Evolutionary conservation across 495 filamentous ascomycete species (phyloP).

Genomic region (Podospora fimiseda): DNA sequence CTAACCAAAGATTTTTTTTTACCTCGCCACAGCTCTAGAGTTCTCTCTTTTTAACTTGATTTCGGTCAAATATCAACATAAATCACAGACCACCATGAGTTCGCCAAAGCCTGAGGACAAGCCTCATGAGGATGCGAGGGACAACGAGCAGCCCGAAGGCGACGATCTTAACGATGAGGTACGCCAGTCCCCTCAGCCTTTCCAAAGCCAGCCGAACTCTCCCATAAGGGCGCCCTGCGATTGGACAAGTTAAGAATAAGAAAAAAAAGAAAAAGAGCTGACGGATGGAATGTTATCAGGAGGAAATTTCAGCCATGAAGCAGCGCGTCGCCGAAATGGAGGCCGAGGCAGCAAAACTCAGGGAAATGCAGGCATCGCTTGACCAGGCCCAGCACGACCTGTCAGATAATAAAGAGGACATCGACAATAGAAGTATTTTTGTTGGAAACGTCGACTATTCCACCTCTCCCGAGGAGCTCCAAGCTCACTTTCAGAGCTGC

Average conservation of each 20-base stretch:
- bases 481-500: conserved; percentile 96
- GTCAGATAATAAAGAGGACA: conserved; percentile 89
- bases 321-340: conserved; percentile 98
- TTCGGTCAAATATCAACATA: not conserved
- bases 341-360: conserved; percentile 89
- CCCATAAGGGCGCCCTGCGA: no score
- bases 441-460: conserved; percentile 99
- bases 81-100: conserved; percentile 12
- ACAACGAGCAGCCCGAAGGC: conserved; percentile 25
- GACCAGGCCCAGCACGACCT: conserved; percentile 79
- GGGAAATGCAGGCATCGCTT: conserved; percentile 90
- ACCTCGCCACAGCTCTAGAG: not conserved
- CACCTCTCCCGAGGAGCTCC: conserved; percentile 95
- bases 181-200: conserved; percentile 5
- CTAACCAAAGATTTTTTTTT: not conserved
- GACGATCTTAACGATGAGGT: conserved; percentile 44
- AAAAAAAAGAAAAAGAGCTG: conserved; percentile 12
- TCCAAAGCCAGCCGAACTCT: not conserved
- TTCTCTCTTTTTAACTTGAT: not conserved
- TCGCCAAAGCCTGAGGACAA: conserved; percentile 25
- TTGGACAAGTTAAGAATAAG: conserved; percentile 9
- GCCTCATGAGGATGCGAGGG: conserved; percentile 19
- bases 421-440: conserved; percentile 93
- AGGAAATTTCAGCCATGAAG: conserved; percentile 98
- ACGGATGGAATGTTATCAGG: conserved; percentile 27